A percentile compares a stretch with the other conserved stretches of the same genome.
phyloP scores from a whole-genome alignment of 331 rosid species.

The Telfairia occidentalis region DNA sequence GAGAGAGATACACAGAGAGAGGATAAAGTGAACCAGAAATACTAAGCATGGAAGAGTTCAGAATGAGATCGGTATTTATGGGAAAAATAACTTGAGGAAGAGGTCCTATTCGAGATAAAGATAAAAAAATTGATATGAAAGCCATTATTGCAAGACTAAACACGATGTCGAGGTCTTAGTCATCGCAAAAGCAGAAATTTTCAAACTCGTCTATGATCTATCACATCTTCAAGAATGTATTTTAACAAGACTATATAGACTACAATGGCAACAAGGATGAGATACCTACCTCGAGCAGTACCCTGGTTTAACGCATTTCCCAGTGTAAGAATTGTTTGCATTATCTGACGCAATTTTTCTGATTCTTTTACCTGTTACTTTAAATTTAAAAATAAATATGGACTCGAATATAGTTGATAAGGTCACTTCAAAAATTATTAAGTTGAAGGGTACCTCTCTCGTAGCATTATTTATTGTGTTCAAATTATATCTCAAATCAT shows the following conservation, averaged over 20 bases:
- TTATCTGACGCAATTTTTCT: slow-evolving; percentile 76
- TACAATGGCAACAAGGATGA: neutral
- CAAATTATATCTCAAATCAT: slow-evolving; percentile 57
- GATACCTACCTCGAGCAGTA: slow-evolving; percentile 67
- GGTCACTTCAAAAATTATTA: neutral
- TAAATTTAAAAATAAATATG: neutral
- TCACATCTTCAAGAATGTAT: neutral
- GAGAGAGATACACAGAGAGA: too few relatives aligned
- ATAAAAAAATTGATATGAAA: too few relatives aligned
- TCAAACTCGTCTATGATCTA: neutral
- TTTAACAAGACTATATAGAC: neutral
- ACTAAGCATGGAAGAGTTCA: too few relatives aligned
- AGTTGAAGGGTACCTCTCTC: slow-evolving; percentile 51
- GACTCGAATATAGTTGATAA: neutral
- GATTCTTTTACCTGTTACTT: slow-evolving; percentile 80
- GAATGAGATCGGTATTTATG: too few relatives aligned
- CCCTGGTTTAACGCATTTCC: slow-evolving; percentile 98
- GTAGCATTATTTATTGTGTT: slow-evolving; percentile 70
- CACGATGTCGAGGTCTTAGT: too few relatives aligned
- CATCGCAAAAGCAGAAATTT: too few relatives aligned
- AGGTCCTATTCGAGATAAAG: too few relatives aligned
- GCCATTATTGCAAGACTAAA: too few relatives aligned
- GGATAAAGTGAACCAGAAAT: too few relatives aligned
- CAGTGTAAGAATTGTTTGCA: slow-evolving; percentile 97
- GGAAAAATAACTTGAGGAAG: too few relatives aligned